Conservation (phyloP, 352 stramenopile genomes). For the Globisporangium radiosum region DNA sequence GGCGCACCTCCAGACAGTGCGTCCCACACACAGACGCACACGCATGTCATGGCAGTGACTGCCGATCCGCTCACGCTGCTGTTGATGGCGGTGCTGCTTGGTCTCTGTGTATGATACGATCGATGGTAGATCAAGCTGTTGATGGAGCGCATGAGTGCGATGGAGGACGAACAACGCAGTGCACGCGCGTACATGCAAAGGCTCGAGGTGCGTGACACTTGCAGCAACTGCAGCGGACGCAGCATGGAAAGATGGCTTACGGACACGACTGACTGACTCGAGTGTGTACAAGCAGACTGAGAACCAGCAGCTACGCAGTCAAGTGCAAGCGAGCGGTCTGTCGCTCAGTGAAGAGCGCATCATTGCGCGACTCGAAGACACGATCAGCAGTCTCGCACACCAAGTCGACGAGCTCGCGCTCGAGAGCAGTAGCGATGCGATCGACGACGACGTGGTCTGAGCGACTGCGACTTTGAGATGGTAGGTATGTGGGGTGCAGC, state of each 20-base stretch:
- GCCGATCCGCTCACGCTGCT: neutral
- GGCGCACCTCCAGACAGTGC: conserved; percentile 38
- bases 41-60: too few relatives aligned
- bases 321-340: conserved; percentile 21
- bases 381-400: conserved; percentile 34
- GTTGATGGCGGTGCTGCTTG: neutral
- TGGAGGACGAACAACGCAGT: conserved; percentile 39
- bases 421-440: conserved; percentile 3
- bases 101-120: neutral
- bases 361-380: conserved; percentile 37
- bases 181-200: conserved; percentile 25
- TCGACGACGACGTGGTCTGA: neutral
- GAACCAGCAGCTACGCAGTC: conserved; percentile 27
- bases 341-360: conserved; percentile 35
- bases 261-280: neutral
- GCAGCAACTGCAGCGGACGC: too few relatives aligned
- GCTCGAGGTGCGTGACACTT: conserved; percentile 28
- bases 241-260: too few relatives aligned
- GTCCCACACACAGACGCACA: neutral
- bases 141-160: conserved; percentile 36
- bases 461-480: too few relatives aligned
- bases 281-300: conserved; percentile 18
- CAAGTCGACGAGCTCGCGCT: conserved; percentile 37
- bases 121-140: conserved; percentile 45
- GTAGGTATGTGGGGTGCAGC: too few relatives aligned